Conservation (phyloP, 2,329 filamentous ascomycete genomes). For the Paecilomyces dactylethromorphus region DNA sequence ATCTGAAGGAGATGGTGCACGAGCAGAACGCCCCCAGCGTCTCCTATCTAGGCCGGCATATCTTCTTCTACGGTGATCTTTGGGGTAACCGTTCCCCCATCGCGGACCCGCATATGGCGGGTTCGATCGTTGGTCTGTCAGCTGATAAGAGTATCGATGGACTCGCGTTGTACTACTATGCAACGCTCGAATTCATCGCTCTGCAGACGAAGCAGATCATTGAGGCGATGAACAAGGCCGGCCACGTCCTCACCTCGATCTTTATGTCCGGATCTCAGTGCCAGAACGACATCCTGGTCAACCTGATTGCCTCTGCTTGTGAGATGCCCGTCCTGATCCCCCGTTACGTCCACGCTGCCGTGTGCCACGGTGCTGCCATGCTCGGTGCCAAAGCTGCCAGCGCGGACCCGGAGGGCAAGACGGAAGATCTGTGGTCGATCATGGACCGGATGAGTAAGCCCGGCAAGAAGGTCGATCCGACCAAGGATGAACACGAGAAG, state of each 20-base stretch:
- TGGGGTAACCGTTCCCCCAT: constrained; percentile 95
- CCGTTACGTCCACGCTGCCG: constrained; percentile 86
- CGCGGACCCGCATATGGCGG: constrained; percentile 88
- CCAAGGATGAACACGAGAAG: constrained; percentile 65
- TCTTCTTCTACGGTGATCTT: constrained; percentile 97
- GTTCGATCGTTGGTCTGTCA: constrained; percentile 77
- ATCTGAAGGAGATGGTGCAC: constrained; percentile 69
- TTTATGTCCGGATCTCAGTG: constrained; percentile 99
- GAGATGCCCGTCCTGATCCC: constrained; percentile 90
- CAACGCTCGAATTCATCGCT: constrained; percentile 95
- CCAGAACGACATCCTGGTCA: constrained; percentile 89
- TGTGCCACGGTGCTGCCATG: constrained; percentile 98
- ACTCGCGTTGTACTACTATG: constrained; percentile 88
- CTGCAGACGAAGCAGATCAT: constrained; percentile 95
- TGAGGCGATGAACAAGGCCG: constrained; percentile 83
- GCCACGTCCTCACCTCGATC: constrained; percentile 82
- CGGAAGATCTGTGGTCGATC: constrained; percentile 86
- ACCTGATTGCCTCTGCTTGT: constrained; percentile 82
- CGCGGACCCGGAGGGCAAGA: constrained; percentile 66
- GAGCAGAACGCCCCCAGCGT: constrained; percentile 66
- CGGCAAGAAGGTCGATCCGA: constrained; percentile 73
- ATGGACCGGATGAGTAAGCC: constrained; percentile 98
- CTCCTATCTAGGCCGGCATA: constrained; percentile 80
- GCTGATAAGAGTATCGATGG: constrained; percentile 82
- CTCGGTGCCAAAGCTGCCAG: constrained; percentile 94